A percentile compares a stretch with the other conserved stretches of the same genome.
Conservation (phyloP, 1,139 yeast species). For the Komagataea norvegica region DNA sequence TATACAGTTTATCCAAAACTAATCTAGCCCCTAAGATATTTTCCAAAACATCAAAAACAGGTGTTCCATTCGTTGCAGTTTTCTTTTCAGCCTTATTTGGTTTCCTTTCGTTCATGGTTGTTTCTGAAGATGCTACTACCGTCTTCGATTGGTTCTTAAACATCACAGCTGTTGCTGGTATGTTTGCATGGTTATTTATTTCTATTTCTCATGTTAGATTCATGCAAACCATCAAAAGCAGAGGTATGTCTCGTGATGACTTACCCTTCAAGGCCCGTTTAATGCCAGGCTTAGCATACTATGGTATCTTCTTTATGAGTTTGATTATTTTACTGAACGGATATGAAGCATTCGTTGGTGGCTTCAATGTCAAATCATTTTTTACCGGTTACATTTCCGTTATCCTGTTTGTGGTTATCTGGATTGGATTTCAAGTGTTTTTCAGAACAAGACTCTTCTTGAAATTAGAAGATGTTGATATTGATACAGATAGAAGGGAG, state of each 20-base stretch:
- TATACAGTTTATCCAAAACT: slow-evolving; percentile 49
- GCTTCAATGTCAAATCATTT: slow-evolving; percentile 43
- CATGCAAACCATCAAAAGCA: slow-evolving; percentile 50
- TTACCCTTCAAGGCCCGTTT: slow-evolving; percentile 62
- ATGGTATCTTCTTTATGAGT: slow-evolving; percentile 45
- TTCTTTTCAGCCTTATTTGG: slow-evolving; percentile 56
- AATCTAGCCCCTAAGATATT: slow-evolving; percentile 51
- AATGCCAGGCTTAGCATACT: slow-evolving; percentile 62
- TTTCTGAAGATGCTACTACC: slow-evolving; percentile 51
- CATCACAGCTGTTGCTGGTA: slow-evolving; percentile 62
- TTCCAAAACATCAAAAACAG: slow-evolving; percentile 47
- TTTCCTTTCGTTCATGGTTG: slow-evolving; percentile 62
- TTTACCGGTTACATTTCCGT: slow-evolving; percentile 60
- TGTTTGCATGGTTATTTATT: slow-evolving; percentile 68
- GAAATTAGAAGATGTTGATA: slow-evolving; percentile 52
- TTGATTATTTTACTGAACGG: slow-evolving; percentile 63
- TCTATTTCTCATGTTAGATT: slow-evolving; percentile 61
- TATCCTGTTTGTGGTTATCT: slow-evolving; percentile 45
- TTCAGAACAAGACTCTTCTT: slow-evolving; percentile 39
- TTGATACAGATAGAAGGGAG: slow-evolving; percentile 59
- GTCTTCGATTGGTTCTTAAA: slow-evolving; percentile 85
- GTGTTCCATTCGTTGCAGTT: slow-evolving; percentile 66
- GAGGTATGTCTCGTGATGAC: slow-evolving; percentile 60
- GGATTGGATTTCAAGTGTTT: slow-evolving; percentile 46
- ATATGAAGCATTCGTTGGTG: slow-evolving; percentile 48